Percentiles rank a stretch among this genome's conserved stretches.
Evolutionary conservation across 2,329 filamentous ascomycete genomes (phyloP).

Genomic region (Aureobasidium sp.): DNA sequence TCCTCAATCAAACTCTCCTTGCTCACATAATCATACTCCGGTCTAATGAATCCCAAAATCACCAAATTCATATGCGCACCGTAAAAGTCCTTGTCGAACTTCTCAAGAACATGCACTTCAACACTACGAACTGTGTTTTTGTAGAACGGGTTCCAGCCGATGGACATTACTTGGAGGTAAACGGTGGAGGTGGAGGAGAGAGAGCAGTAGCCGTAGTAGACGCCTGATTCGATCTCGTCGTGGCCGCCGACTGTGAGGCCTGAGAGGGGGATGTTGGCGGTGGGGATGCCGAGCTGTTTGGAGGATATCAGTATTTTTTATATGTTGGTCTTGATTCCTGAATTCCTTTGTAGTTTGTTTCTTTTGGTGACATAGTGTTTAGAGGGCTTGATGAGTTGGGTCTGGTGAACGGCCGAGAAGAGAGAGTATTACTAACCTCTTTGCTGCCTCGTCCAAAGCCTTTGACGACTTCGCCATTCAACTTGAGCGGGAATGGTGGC

Average conservation of each 20-base stretch:
- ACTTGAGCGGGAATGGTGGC: constrained; percentile 69
- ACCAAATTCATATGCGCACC: constrained; percentile 67
- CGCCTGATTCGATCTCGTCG: constrained; percentile 59
- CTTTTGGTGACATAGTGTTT: no score
- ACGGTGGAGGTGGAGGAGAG: constrained; percentile 43
- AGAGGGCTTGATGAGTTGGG: no score
- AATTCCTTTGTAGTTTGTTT: no score
- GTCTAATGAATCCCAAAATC: constrained; percentile 79
- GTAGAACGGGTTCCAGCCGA: constrained; percentile 97
- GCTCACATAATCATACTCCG: constrained; percentile 80
- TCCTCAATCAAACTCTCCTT: constrained; percentile 79
- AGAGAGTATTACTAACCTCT: constrained; percentile 48
- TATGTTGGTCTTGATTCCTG: no score
- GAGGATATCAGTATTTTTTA: no score
- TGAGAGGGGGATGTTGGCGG: constrained; percentile 71
- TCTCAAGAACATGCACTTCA: constrained; percentile 56
- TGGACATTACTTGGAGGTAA: constrained; percentile 85
- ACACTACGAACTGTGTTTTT: constrained; percentile 80
- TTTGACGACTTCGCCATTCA: constrained; percentile 81
- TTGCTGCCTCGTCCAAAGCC: constrained; percentile 92
- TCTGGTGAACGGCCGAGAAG: no score
- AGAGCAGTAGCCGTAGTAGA: constrained; percentile 90
- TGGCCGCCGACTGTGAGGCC: constrained; percentile 62
- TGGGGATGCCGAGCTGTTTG: constrained; percentile 79
- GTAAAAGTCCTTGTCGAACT: constrained; percentile 78